Conservation (phyloP, 768 basidiomycete species). For the Antrodiella citrinella region DNA sequence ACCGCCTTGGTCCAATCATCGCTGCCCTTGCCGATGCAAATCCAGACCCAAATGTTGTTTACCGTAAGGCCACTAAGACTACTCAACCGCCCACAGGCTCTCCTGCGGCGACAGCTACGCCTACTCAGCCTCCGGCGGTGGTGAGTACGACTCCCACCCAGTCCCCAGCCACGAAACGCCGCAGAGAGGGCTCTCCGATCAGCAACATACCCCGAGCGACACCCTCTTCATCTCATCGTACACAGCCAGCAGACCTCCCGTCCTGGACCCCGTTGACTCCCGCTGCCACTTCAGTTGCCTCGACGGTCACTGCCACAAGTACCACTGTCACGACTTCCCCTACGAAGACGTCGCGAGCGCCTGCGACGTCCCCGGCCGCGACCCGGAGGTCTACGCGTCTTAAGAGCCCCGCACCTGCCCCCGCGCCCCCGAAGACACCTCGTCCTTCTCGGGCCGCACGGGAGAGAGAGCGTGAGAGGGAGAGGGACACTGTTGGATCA, state of each 20-base stretch:
- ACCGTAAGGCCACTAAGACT: slow-evolving; percentile 56
- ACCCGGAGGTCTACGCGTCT: too few species aligned
- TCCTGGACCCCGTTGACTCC: neutral
- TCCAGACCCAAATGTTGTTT: slow-evolving; percentile 72
- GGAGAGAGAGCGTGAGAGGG: slow-evolving; percentile 22
- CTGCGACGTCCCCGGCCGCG: slow-evolving; percentile 12
- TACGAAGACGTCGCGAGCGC: slow-evolving; percentile 14
- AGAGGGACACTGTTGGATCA: slow-evolving; percentile 41
- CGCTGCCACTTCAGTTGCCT: slow-evolving; percentile 17
- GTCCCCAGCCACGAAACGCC: slow-evolving; percentile 50
- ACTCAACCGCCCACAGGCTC: slow-evolving; percentile 17
- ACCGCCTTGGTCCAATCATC: slow-evolving; percentile 55
- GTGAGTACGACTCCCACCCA: slow-evolving; percentile 15
- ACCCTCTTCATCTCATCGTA: slow-evolving; percentile 2
- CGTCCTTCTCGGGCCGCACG: slow-evolving; percentile 29
- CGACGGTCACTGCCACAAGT: slow-evolving; percentile 15
- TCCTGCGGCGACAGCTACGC: slow-evolving; percentile 23
- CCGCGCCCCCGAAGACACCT: slow-evolving; percentile 22
- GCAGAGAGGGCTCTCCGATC: slow-evolving; percentile 50
- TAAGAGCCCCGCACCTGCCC: neutral
- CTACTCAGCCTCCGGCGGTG: slow-evolving; percentile 29
- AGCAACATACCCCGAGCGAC: slow-evolving; percentile 5
- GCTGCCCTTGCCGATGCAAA: slow-evolving; percentile 56
- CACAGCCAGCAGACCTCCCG: neutral
- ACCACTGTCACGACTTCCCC: slow-evolving; percentile 18